These are phyloP conservation scores for Teratosphaeria destructans DNA, from an alignment of 2,329 filamentous ascomycete species.

Conservation along the genomic window DNA sequence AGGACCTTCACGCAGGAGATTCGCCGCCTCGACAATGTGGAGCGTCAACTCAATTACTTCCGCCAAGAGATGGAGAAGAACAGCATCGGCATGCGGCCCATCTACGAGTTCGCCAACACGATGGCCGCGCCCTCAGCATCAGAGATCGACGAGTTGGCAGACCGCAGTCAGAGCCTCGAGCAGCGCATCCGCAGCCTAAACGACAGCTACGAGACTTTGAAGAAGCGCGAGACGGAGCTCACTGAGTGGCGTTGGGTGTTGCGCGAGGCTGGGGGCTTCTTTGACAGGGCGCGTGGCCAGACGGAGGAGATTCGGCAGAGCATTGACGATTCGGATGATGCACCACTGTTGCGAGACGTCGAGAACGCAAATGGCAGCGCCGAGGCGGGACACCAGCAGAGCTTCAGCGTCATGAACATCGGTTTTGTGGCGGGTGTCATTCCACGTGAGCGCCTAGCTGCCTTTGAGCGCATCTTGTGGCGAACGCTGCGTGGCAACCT, in stretches of 20 bases:
- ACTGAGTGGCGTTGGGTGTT: constrained; percentile 98
- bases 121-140: constrained; percentile 80
- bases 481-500: constrained; percentile 91
- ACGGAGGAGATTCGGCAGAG: constrained; percentile 94
- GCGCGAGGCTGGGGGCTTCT: constrained; percentile 92
- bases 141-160: constrained; percentile 91
- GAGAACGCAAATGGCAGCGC: constrained; percentile 50
- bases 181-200: constrained; percentile 85
- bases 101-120: constrained; percentile 75
- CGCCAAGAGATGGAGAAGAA: constrained; percentile 92
- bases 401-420: constrained; percentile 95
- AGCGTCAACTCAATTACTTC: constrained; percentile 94
- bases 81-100: constrained; percentile 72
- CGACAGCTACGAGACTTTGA: constrained; percentile 96
- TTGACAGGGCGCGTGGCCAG: constrained; percentile 89
- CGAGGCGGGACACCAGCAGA: constrained; percentile 21
- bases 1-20: constrained; percentile 97
- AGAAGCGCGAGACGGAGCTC: constrained; percentile 93
- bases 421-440: constrained; percentile 97
- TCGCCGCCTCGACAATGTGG: constrained; percentile 91
- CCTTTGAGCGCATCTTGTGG: constrained; percentile 97
- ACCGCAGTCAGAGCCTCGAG: constrained; percentile 85
- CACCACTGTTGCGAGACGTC: constrained; percentile 82
- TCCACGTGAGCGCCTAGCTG: constrained; percentile 78
- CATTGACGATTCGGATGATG: constrained; percentile 76